Conservation (phyloP, 2,329 filamentous ascomycete species). For the Hawksworthiomyces lignivorus region DNA sequence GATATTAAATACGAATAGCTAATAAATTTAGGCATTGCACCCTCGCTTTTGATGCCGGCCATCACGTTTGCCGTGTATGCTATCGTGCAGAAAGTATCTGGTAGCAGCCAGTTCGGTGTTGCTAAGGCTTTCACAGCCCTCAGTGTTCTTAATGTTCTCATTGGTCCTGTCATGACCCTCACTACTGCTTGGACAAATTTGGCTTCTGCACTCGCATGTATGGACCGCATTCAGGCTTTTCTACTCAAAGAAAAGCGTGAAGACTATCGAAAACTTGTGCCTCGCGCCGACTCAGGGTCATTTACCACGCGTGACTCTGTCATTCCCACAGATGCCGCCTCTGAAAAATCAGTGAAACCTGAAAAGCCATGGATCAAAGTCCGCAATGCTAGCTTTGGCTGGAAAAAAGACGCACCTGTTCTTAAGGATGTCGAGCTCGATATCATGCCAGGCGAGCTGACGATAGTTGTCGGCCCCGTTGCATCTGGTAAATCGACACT, state of each 20-base stretch:
- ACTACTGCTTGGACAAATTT: slow-evolving; percentile 10
- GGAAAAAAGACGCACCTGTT: slow-evolving; percentile 6
- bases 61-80: slow-evolving; percentile 12
- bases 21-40: slow-evolving; percentile 1
- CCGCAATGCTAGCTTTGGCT: slow-evolving; percentile 8
- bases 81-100: slow-evolving; percentile 11
- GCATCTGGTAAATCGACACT: slow-evolving; percentile 37
- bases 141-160: slow-evolving; percentile 11
- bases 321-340: neutral
- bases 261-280: slow-evolving; percentile 10
- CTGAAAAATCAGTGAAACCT: slow-evolving; percentile 3
- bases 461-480: slow-evolving; percentile 32
- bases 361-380: slow-evolving; percentile 8
- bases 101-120: slow-evolving; percentile 11
- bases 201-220: slow-evolving; percentile 13
- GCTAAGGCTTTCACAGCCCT: slow-evolving; percentile 11
- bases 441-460: slow-evolving; percentile 18
- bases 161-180: slow-evolving; percentile 10
- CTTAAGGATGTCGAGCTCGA: slow-evolving; percentile 10
- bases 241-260: slow-evolving; percentile 11
- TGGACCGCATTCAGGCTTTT: slow-evolving; percentile 14
- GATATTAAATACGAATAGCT: no score
- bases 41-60: slow-evolving; percentile 10
- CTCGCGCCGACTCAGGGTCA: slow-evolving; percentile 5
- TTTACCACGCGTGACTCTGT: slow-evolving; percentile 4